Base-by-base conservation (phyloP, 345 rosid species). In the Iberis pinnata region DNA sequence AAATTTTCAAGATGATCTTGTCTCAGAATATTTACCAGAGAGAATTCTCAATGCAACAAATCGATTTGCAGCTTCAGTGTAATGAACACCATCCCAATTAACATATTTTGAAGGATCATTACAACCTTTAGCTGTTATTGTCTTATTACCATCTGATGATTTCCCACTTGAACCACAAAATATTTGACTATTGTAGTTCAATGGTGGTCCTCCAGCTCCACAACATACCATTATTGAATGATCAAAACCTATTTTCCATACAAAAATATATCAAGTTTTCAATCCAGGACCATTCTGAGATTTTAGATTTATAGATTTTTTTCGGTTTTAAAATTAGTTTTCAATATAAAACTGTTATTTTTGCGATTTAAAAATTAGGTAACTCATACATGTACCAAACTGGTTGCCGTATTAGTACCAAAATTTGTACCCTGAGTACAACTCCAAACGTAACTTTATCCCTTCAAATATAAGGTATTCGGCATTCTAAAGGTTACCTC, bases 11-110 rank as follows among this genome's bases (percentile, higher is more conserved):
- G 81, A 61, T 33, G 80, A 81, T 4, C 82, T 63, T 0, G 90
- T 88, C 64, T 83, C 85, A 1, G 93, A 78, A 50, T 71, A 88
- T 50, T 60, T 77, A 49, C 98, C 96, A 0, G 95, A 76, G 41
- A 83, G 96, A 63, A 88, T 81, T 43, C 72, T 83, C 4, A 75
- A 72, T 13, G 98, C 63, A 62, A 88, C 76, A 54, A 78, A 64
- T 58, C 75, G 78, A 67, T 92, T 92, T n/a, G 96, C 90, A 50
- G 95, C 93, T 72, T 92, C 96, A 0, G 95, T 78, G 62, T 83
- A 92, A 67, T 92, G 98, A 59, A 88, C 75, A 19, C 98, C 98
- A 56, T 92, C 98, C 98, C 98, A 92, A 12, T 70, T 92, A 15
- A 92, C 81, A 68, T 88, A 78, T 63, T 92, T 86, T 18, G 86